Conservation (phyloP, 805 yeast species). For the Saccharomycopsis javanensis region DNA sequence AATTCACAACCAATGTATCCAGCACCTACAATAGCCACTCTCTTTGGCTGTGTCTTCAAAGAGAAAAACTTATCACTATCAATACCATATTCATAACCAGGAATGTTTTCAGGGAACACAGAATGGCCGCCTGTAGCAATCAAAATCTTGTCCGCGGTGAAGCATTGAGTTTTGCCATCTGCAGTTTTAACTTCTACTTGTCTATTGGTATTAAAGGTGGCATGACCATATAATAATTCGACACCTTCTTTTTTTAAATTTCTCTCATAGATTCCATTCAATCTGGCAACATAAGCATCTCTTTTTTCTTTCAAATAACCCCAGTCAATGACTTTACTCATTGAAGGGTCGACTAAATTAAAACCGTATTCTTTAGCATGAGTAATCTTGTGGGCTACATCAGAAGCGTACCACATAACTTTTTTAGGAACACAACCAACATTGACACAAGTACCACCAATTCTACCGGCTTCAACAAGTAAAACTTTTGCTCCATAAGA, state of each 20-base stretch:
- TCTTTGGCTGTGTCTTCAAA: conserved; percentile 73
- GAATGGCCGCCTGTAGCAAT: conserved; percentile 94
- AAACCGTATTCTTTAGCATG: conserved; percentile 83
- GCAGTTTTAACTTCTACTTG: conserved; percentile 62
- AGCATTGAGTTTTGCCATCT: conserved; percentile 49
- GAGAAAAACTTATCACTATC: conserved; percentile 88
- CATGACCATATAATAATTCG: conserved; percentile 79
- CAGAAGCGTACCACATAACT: conserved; percentile 97
- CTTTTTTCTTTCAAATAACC: conserved; percentile 69
- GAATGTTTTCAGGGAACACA: conserved; percentile 53
- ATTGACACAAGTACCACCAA: conserved; percentile 98
- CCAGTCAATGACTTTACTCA: conserved; percentile 71
- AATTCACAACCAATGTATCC: conserved; percentile 96
- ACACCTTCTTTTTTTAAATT: conserved; percentile 86
- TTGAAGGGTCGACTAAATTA: conserved; percentile 35
- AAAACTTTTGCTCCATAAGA: conserved; percentile 83
- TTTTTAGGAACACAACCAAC: conserved; percentile 99
- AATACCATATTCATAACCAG: conserved; percentile 76
- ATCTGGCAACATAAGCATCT: conserved; percentile 79
- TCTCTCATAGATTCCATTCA: conserved; percentile 88
- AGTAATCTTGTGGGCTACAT: conserved; percentile 63
- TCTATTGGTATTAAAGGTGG: conserved; percentile 59
- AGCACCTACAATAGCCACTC: conserved; percentile 93
- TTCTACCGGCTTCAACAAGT: conserved; percentile 65
- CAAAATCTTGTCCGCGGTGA: conserved; percentile 72